phyloP scores from a whole-genome alignment of 2,329 filamentous ascomycete species.

The Aspergillus eucalypticola region DNA sequence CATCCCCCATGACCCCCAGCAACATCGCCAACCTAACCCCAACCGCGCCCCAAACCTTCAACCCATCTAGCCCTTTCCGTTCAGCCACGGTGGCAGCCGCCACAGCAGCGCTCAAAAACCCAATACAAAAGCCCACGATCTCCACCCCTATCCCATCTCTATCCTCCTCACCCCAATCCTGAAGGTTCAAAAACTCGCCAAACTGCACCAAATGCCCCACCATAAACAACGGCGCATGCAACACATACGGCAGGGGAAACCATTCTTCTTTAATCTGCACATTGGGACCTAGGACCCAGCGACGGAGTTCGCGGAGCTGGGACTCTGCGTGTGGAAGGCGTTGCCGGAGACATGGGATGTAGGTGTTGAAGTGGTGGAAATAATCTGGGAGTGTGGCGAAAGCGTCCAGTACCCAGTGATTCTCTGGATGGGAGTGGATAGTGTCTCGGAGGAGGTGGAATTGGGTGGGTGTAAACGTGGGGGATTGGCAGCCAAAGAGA shows the following conservation, averaged over 20 bases:
- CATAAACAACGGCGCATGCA: constrained; percentile 22
- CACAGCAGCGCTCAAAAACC: constrained; percentile 19
- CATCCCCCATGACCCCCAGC: constrained; percentile 19
- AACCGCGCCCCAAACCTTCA: constrained; percentile 14
- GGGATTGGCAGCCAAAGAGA: constrained; percentile 23
- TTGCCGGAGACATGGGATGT: constrained; percentile 8
- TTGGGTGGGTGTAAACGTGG: constrained; percentile 15
- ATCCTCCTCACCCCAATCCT: no score
- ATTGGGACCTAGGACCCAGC: constrained; percentile 15
- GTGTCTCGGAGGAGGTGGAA: constrained; percentile 15
- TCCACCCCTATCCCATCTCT: not conserved
- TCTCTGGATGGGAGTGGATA: constrained; percentile 14
- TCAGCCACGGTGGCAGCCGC: constrained; percentile 5
- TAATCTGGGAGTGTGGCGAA: constrained; percentile 17
- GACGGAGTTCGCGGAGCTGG: constrained; percentile 10
- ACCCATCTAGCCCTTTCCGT: not conserved
- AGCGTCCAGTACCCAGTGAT: constrained; percentile 19
- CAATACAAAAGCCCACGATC: constrained; percentile 22
- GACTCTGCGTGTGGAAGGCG: not conserved
- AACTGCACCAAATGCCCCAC: constrained; percentile 21
- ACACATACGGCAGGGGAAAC: constrained; percentile 21
- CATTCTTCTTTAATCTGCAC: constrained; percentile 2
- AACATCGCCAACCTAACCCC: constrained; percentile 18
- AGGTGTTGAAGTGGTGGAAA: constrained; percentile 7
- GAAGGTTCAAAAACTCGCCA: not conserved